Percentiles rank a stretch among this genome's conserved stretches.
Evolutionary conservation across 1,284 basidiomycete species (phyloP).

Genomic region (Melanopsichium pennsylvanicum): DNA sequence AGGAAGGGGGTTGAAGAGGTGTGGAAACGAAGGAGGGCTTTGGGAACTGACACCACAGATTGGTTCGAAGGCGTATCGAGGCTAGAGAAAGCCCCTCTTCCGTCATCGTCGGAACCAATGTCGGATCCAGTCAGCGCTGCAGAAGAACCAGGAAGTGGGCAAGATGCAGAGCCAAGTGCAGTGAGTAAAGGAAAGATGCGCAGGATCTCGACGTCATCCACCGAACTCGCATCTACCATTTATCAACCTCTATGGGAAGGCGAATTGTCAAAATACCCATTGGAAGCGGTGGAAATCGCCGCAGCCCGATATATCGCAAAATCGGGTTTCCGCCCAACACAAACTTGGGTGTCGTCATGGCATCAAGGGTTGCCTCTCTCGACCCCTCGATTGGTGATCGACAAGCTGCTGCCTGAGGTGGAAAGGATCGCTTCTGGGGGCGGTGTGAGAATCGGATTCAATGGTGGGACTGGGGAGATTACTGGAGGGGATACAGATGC

Average conservation of each 20-base stretch:
- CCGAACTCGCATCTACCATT: not conserved
- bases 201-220: conserved; percentile 28
- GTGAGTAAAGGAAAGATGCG: conserved; percentile 45
- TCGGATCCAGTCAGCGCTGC: conserved; percentile 1
- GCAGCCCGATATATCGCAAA: conserved; percentile 52
- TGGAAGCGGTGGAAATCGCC: conserved; percentile 19
- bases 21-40: conserved; percentile 53
- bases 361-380: conserved; percentile 34
- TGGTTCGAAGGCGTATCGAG: conserved; percentile 27
- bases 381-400: conserved; percentile 40
- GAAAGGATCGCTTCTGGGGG: conserved; percentile 47
- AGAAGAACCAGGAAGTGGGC: not conserved
- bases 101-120: conserved; percentile 3
- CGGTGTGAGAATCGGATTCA: conserved; percentile 3
- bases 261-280: conserved; percentile 27
- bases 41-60: conserved; percentile 21
- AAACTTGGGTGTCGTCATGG: conserved; percentile 59
- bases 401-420: conserved; percentile 47
- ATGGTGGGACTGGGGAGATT: conserved; percentile 14
- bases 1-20: conserved; percentile 83
- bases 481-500: conserved; percentile 49
- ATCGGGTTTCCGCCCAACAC: conserved; percentile 54
- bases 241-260: not conserved
- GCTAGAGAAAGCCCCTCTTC: conserved; percentile 21
- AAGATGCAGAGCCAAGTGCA: not conserved